Evolutionary conservation across 345 rosid genomes (phyloP).

Genomic region (Gossypium raimondii): DNA sequence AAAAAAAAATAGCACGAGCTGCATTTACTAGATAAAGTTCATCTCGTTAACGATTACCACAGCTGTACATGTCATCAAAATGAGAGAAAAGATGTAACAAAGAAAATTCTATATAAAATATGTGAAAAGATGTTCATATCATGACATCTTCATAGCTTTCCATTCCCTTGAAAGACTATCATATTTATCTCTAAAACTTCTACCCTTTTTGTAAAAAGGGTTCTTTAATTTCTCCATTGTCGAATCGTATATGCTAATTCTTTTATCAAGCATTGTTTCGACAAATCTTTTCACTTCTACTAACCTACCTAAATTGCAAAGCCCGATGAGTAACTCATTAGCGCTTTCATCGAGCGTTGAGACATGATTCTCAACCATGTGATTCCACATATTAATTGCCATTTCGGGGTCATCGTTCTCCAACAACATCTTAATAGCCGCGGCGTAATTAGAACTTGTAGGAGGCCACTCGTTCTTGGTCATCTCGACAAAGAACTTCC

Average conservation of each 20-base stretch:
- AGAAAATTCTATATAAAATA: conserved; percentile 1
- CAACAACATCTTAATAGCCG: conserved; percentile 42
- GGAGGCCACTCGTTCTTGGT: conserved; percentile 52
- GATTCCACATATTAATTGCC: conserved; percentile 58
- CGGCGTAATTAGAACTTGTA: conserved; percentile 33
- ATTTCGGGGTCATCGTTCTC: conserved; percentile 48
- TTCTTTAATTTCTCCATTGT: conserved; percentile 49
- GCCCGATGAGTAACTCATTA: conserved; percentile 46
- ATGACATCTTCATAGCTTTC: conserved; percentile 27
- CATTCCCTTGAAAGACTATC: conserved; percentile 43
- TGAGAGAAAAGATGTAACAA: not conserved
- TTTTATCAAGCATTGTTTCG: conserved; percentile 45
- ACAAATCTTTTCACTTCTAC: conserved; percentile 39
- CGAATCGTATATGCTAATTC: conserved; percentile 33
- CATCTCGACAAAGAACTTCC: conserved; percentile 50
- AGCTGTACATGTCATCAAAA: not conserved
- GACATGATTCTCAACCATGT: conserved; percentile 39
- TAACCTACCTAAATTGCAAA: conserved; percentile 42
- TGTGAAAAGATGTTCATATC: conserved; percentile 11
- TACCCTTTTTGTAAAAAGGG: conserved; percentile 31
- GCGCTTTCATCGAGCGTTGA: conserved; percentile 40
- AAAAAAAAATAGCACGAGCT: not conserved
- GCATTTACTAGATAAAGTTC: not conserved
- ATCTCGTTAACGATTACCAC: not conserved
- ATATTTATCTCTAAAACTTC: conserved; percentile 41